phyloP scores from a whole-genome alignment of 371 early-diverging fungal genomes.

The Actinomortierella wolfii region DNA sequence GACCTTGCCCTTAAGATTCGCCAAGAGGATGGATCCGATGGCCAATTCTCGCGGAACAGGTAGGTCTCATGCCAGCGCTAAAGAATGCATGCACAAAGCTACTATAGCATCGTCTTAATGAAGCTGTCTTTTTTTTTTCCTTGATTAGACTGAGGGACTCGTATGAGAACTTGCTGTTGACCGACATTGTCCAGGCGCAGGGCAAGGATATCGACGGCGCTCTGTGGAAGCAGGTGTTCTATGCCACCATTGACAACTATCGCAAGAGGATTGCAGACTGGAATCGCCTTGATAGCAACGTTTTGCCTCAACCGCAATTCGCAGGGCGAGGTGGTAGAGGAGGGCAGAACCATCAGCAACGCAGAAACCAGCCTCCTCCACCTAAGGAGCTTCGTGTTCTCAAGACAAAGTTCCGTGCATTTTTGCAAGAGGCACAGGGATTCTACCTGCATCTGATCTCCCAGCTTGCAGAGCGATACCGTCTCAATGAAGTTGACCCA shows the following conservation, averaged over 20 bases:
- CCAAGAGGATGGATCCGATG: too few relatives aligned
- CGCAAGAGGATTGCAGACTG: constrained; percentile 50
- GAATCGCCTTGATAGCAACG: constrained; percentile 12
- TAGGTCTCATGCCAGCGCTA: too few relatives aligned
- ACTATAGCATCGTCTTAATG: too few relatives aligned
- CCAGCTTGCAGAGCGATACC: constrained; percentile 46
- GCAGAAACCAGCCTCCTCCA: constrained; percentile 28
- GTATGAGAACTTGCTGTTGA: constrained; percentile 47
- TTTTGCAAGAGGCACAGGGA: constrained; percentile 56
- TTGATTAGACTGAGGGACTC: constrained; percentile 44
- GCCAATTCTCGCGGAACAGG: too few relatives aligned
- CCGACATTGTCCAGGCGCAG: constrained; percentile 47
- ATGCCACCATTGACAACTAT: constrained; percentile 60
- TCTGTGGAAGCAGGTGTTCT: constrained; percentile 61
- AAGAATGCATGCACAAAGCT: too few relatives aligned
- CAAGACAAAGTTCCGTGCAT: constrained; percentile 52
- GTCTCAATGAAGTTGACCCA: constrained; percentile 36
- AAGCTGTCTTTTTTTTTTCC: neutral
- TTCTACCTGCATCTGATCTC: constrained; percentile 57
- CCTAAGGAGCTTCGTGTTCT: constrained; percentile 43
- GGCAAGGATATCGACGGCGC: constrained; percentile 54
- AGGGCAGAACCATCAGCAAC: constrained; percentile 13
- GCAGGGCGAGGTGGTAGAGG: constrained; percentile 2
- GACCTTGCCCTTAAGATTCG: too few relatives aligned
- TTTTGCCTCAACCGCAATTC: neutral